Evolutionary conservation across 345 rosid genomes (phyloP).

Genomic region (Turritis glabra): DNA sequence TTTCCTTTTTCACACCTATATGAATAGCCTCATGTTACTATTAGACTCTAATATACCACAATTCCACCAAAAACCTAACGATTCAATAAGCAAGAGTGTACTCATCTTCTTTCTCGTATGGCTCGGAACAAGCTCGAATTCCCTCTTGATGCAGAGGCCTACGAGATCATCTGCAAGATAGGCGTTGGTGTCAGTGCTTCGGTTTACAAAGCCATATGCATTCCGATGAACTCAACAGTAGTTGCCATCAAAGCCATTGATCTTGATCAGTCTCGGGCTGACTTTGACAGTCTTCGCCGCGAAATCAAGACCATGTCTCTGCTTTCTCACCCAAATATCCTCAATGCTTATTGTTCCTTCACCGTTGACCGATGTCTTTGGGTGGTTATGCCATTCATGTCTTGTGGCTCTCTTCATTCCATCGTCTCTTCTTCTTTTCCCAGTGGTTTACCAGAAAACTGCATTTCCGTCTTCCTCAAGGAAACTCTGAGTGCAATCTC

Average conservation of each 20-base stretch:
- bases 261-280: constrained; percentile 66
- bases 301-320: constrained; percentile 84
- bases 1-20: constrained; percentile 22
- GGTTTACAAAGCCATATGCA: constrained; percentile 77
- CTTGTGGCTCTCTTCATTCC: constrained; percentile 81
- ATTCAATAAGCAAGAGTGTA: not conserved
- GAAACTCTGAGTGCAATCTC: constrained; percentile 69
- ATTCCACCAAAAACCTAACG: not conserved
- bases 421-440: constrained; percentile 71
- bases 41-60: constrained; percentile 2
- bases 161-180: constrained; percentile 64
- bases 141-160: constrained; percentile 68
- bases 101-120: constrained; percentile 11
- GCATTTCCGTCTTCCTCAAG: constrained; percentile 68
- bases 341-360: constrained; percentile 82
- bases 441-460: constrained; percentile 64
- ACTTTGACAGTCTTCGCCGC: constrained; percentile 64
- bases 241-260: constrained; percentile 89
- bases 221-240: constrained; percentile 51
- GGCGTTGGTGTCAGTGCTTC: constrained; percentile 75
- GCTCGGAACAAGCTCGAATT: constrained; percentile 44
- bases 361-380: constrained; percentile 73
- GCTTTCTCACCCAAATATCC: constrained; percentile 78
- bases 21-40: constrained; percentile 30
- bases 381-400: constrained; percentile 98